Base-by-base conservation (phyloP, 73 alveolate genomes). In the Symbiodinium pilosum region DNA sequence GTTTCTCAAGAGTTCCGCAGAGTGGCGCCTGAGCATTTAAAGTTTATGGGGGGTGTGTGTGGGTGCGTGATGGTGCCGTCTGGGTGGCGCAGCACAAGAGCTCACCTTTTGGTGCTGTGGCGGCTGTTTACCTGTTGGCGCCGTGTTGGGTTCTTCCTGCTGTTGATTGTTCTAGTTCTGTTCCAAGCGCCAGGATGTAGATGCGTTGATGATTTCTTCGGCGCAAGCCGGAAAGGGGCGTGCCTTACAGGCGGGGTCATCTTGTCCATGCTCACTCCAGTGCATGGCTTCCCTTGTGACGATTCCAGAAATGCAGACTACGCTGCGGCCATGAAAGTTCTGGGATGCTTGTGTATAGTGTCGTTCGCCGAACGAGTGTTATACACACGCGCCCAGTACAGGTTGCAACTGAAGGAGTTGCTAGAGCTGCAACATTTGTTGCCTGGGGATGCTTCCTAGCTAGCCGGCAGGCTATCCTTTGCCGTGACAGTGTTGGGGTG, bases 171-270 rank as follows among this genome's bases (percentile, higher is more conserved):
- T 7, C n/a, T 75, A 8, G 51, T 12, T 20, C 28, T 3, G 51
- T 32, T 32, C 87, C 43, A 16, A 51, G 87, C 47, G 43, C 52
- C 87, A 7, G 26, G 30, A 28, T 20, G 47, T 16, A 12, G 87
- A 11, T 75, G 34, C 36, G 87, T 75, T 0, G 87, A 75, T 75
- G 87, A 75, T 36, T 75, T 75, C 51, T 75, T 75, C 47, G 87
- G 87, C 43, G 87, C 51, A 24, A 18, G 84, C 40, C 9, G 14
- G 11, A 32, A 26, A 9, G 52, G 51, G 30, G 87, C 34, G 87
- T 20, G 26, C 28, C 51, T 75, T 28, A 36, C 87, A 1, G 87
- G 87, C 43, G 87, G 87, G 18, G 87, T 75, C 36, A 16, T 32
- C 8, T 32, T 75, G 43, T 75, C 87, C 52, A 75, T 75, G 6